Percentiles rank a stretch among this genome's conserved stretches.
These are phyloP conservation scores for Tetracladium setigerum DNA, from an alignment of 495 filamentous ascomycete genomes.

Conservation along the genomic window DNA sequence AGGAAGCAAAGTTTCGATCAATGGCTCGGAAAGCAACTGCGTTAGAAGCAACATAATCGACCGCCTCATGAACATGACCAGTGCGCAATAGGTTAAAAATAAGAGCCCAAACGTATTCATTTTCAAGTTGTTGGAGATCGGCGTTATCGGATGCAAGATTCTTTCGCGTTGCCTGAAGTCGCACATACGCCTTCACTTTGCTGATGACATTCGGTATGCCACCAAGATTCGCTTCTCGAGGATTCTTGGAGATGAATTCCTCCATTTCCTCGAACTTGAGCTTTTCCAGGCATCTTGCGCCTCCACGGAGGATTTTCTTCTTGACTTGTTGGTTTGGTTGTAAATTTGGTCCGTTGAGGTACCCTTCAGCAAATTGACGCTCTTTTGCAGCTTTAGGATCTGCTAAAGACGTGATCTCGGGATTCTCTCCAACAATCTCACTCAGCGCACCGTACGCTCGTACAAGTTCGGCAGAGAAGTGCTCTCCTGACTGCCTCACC, in stretches of 20 bases:
- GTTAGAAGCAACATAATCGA: slow-evolving; percentile 75
- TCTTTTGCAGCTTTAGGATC: slow-evolving; percentile 54
- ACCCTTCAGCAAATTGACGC: slow-evolving; percentile 66
- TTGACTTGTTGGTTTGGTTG: slow-evolving; percentile 50
- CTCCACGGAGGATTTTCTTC: slow-evolving; percentile 70
- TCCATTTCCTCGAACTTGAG: slow-evolving; percentile 67
- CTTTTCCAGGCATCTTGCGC: slow-evolving; percentile 66
- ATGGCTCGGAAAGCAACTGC: slow-evolving; percentile 72
- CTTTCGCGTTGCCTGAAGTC: slow-evolving; percentile 64
- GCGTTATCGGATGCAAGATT: slow-evolving; percentile 70
- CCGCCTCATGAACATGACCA: slow-evolving; percentile 77
- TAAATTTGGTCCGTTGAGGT: slow-evolving; percentile 63
- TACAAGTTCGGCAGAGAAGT: slow-evolving; percentile 58
- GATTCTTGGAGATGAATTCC: slow-evolving; percentile 67
- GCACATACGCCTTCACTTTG: slow-evolving; percentile 87
- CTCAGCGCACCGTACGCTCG: slow-evolving; percentile 74
- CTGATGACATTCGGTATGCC: slow-evolving; percentile 80
- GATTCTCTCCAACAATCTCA: slow-evolving; percentile 60
- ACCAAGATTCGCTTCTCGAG: slow-evolving; percentile 80
- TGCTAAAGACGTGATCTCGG: slow-evolving; percentile 40
- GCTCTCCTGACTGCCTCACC: slow-evolving; percentile 57
- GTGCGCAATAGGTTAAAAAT: slow-evolving; percentile 88
- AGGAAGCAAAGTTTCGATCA: slow-evolving; percentile 84
- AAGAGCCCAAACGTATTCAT: slow-evolving; percentile 86
- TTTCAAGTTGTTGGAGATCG: slow-evolving; percentile 63